Base-by-base conservation (phyloP, 129 eudicot species). In the Artemisia argyi region DNA sequence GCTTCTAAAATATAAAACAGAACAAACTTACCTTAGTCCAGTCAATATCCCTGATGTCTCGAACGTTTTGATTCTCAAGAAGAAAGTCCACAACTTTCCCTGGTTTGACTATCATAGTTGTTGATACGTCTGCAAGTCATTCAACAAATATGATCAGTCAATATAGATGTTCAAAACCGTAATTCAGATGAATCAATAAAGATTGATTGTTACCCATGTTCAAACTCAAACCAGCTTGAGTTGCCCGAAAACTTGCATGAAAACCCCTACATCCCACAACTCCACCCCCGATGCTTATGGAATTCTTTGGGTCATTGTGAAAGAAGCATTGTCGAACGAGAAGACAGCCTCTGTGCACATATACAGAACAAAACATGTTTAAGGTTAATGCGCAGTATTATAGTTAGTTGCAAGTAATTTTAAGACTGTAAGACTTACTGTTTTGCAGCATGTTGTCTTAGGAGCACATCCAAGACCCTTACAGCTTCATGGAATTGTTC, bases 401-500 rank as follows among this genome's bases (percentile, higher is more conserved):
- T 9, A 13, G 14, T 5, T 69, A 49, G 15, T 5, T 17, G 32
- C n/a, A 78, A 22, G 7, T 20, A 28, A 53, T 44, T 18, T 22
- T 24, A 20, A 4, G n/a, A 28, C 9, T 46, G 4, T 26, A 69
- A 6, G 14, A 68, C 86, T 81, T 85, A 93, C 98, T 87, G 90
- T 60, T 85, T 93, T 0, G 97, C 92, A 11, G 98, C 96, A 79
- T 87, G 97, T 76, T 93, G 98, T 80, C 97, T 76, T 53, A 93
- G 64, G 49, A 93, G 84, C 54, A 90, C 84, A 67, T 94, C 96
- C 13, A 90, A 59, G 26, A 94, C 98, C 65, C 97, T 60, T 0
- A 94, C 57, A 16, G 98, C 98, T 63, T 94, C 97, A 49, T 78
- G 81, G 12, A 89, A 87, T 54, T 87, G 85, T 69, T 93, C 92